These are phyloP conservation scores for Fraxinus nigra DNA, from an alignment of 305 asterid genomes.

Conservation along the genomic window DNA sequence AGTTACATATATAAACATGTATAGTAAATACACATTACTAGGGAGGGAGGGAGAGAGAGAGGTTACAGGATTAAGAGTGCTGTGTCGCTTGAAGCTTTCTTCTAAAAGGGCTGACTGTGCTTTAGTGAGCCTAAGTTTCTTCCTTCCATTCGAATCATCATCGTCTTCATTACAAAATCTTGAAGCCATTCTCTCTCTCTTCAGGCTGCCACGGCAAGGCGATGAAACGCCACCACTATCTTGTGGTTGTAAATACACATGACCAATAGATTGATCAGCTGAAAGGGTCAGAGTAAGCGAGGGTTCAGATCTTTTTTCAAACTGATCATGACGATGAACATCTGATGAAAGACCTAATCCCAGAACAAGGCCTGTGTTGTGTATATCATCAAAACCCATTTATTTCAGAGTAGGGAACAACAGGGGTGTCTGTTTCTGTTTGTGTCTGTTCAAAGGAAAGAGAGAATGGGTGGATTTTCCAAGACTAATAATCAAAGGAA, in stretches of 20 bases:
- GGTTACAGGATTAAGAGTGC: constrained; percentile 86
- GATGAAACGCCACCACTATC: constrained; percentile 73
- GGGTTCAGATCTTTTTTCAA: constrained; percentile 36
- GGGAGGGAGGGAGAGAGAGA: not conserved
- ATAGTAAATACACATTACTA: not conserved
- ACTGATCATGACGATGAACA: not conserved
- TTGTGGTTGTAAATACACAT: constrained; percentile 50
- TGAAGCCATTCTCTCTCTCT: constrained; percentile 71
- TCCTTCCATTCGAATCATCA: constrained; percentile 66
- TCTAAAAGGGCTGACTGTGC: constrained; percentile 85
- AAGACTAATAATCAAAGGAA: not conserved
- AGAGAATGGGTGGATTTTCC: not conserved
- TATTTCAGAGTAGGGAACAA: not conserved
- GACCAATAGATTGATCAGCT: constrained; percentile 38
- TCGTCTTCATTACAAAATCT: constrained; percentile 74
- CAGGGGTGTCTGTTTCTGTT: not conserved
- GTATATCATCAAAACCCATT: constrained; percentile 74
- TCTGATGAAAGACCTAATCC: constrained; percentile 67
- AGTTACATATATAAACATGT: not conserved
- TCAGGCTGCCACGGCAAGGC: constrained; percentile 71
- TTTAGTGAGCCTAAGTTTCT: constrained; percentile 79
- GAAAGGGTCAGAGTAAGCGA: constrained; percentile 70
- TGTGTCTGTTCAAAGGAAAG: not conserved
- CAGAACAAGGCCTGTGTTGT: constrained; percentile 57
- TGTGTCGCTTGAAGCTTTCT: constrained; percentile 83